phyloP scores from a whole-genome alignment of 2,329 filamentous ascomycete species.

The Alternaria viburni region DNA sequence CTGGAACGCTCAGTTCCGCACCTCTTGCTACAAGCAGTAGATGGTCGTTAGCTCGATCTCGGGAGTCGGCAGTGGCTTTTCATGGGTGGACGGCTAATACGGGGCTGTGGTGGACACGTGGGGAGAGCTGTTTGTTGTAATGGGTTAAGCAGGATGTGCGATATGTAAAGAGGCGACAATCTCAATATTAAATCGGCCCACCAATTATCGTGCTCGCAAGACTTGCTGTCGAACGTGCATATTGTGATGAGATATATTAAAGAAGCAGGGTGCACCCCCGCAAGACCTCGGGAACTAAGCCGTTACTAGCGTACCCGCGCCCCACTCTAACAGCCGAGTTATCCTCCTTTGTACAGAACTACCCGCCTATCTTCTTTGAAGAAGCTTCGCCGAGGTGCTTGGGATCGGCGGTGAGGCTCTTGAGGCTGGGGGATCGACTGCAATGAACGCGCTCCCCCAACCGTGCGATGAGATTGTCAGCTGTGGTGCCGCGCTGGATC shows the following conservation, averaged over 20 bases:
- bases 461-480: neutral
- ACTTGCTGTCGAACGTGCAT: neutral
- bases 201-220: neutral
- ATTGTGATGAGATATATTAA: neutral
- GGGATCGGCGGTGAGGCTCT: neutral
- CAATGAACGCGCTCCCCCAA: neutral
- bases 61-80: neutral
- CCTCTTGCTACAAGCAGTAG: constrained; percentile 5
- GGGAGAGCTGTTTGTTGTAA: neutral
- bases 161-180: neutral
- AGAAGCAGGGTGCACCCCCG: neutral
- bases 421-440: neutral
- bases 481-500: constrained; percentile 6
- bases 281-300: neutral
- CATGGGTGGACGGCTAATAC: neutral
- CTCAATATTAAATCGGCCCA: neutral
- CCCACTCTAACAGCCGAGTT: neutral
- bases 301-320: neutral
- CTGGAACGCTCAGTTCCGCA: constrained; percentile 4
- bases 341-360: neutral
- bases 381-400: neutral
- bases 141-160: neutral
- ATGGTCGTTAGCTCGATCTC: neutral
- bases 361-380: neutral
- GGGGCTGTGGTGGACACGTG: neutral